phyloP scores from a whole-genome alignment of 2,329 filamentous ascomycete species.

The Hansfordia pulvinata region DNA sequence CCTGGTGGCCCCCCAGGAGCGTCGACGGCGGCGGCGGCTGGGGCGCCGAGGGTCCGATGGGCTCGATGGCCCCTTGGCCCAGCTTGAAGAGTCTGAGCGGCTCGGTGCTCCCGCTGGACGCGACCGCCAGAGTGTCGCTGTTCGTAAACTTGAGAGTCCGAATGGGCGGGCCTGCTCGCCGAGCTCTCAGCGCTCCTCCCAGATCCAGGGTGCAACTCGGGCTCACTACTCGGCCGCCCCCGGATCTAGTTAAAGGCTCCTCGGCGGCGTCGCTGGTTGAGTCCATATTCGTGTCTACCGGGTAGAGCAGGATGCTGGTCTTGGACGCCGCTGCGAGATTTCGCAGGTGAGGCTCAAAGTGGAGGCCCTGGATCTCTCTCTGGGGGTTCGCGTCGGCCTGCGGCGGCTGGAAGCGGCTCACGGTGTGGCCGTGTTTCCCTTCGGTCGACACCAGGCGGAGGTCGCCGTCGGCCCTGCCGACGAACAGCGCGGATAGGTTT shows the following conservation, averaged over 20 bases:
- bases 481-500: conserved; percentile 20
- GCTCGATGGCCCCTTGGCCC: conserved; percentile 29
- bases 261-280: conserved; percentile 1
- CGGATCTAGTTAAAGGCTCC: no score
- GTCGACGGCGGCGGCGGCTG: no score
- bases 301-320: conserved; percentile 20
- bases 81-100: conserved; percentile 31
- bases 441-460: conserved; percentile 28
- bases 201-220: no score
- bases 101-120: conserved; percentile 24
- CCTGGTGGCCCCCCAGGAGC: no score
- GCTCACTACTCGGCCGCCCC: no score
- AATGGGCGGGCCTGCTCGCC: conserved; percentile 14
- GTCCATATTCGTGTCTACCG: conserved; percentile 8
- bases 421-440: conserved; percentile 16
- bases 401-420: conserved; percentile 9
- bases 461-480: conserved; percentile 35
- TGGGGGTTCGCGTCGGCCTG: conserved; percentile 5
- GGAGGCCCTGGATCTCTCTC: conserved; percentile 20
- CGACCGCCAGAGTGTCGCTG: conserved; percentile 28
- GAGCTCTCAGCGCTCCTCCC: no score
- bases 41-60: no score
- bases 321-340: conserved; percentile 20
- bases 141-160: conserved; percentile 30
- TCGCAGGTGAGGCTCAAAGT: conserved; percentile 13